Percentiles rank a stretch among this genome's conserved stretches.
phyloP scores from a whole-genome alignment of 441 rosid species.

The Pelargonium citronellum region DNA sequence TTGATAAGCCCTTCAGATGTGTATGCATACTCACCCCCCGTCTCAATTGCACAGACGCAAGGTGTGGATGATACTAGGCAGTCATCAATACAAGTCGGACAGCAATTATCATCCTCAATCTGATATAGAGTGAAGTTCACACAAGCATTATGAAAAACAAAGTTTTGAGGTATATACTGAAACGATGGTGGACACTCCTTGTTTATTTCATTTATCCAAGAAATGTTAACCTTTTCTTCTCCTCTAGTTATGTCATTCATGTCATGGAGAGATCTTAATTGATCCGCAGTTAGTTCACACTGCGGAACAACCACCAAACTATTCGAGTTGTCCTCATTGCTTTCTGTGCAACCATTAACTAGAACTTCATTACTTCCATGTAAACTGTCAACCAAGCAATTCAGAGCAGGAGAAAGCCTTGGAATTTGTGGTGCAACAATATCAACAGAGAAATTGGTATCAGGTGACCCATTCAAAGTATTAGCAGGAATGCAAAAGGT shows the following conservation, averaged over 20 bases:
- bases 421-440: conserved; percentile 18
- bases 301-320: conserved; percentile 47
- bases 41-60: conserved; percentile 52
- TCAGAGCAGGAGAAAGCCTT: conserved; percentile 6
- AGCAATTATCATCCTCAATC: conserved; percentile 49
- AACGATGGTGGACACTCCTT: conserved; percentile 52
- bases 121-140: conserved; percentile 54
- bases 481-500: conserved; percentile 13
- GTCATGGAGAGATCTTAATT: conserved; percentile 41
- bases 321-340: conserved; percentile 20
- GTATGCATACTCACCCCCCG: conserved; percentile 47
- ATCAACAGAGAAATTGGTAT: conserved; percentile 14
- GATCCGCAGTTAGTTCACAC: conserved; percentile 40
- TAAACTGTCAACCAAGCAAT: conserved; percentile 17
- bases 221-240: conserved; percentile 57
- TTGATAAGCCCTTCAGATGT: conserved; percentile 49
- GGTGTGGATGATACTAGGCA: conserved; percentile 49
- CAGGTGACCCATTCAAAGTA: conserved; percentile 20
- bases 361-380: conserved; percentile 13
- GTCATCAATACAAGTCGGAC: conserved; percentile 59
- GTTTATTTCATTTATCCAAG: conserved; percentile 69
- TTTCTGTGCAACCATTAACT: conserved; percentile 26
- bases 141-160: conserved; percentile 50
- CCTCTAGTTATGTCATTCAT: conserved; percentile 57
- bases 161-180: conserved; percentile 51